Evolutionary conservation across 2,329 filamentous ascomycete species (phyloP).

Genomic region (Penicillium sclerotigenum): DNA sequence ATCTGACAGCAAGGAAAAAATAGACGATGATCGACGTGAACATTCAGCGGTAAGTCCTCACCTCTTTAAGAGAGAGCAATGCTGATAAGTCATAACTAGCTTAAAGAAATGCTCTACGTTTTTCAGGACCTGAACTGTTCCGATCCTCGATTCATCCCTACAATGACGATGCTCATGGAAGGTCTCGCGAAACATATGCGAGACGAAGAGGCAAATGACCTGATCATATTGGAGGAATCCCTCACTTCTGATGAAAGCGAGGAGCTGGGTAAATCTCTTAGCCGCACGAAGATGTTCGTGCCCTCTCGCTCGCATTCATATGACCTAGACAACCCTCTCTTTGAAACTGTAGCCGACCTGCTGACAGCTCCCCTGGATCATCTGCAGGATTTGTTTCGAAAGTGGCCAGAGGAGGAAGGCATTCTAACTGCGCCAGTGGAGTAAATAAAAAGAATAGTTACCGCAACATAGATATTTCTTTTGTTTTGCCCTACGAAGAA

Average conservation of each 20-base stretch:
- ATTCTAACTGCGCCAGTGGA: conserved; percentile 1
- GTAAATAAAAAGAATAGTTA: neutral
- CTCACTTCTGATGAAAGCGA: conserved; percentile 39
- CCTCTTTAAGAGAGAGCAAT: neutral
- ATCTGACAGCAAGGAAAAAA: conserved; percentile 47
- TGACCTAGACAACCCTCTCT: conserved; percentile 53
- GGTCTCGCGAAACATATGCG: conserved; percentile 49
- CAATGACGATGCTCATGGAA: conserved; percentile 46
- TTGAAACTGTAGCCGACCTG: conserved; percentile 55
- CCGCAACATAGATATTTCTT: neutral
- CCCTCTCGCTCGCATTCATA: conserved; percentile 52
- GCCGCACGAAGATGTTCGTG: conserved; percentile 53
- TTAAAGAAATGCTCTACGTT: conserved; percentile 51
- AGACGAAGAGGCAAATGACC: conserved; percentile 51
- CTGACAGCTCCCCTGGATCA: conserved; percentile 57
- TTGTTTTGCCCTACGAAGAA: neutral
- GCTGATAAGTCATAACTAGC: conserved; percentile 46
- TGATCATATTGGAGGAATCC: conserved; percentile 48
- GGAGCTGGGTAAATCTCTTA: conserved; percentile 45
- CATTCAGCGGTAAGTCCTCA: conserved; percentile 42
- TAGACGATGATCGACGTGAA: conserved; percentile 49
- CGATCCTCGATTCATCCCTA: conserved; percentile 45
- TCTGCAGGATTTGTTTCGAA: conserved; percentile 54
- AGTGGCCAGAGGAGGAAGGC: conserved; percentile 46
- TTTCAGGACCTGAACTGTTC: conserved; percentile 48